Evolutionary conservation across 1,139 yeast genomes (phyloP), one percentile per base, ranked within the genome.

Genomic region (Hanseniaspora uvarum): DNA sequence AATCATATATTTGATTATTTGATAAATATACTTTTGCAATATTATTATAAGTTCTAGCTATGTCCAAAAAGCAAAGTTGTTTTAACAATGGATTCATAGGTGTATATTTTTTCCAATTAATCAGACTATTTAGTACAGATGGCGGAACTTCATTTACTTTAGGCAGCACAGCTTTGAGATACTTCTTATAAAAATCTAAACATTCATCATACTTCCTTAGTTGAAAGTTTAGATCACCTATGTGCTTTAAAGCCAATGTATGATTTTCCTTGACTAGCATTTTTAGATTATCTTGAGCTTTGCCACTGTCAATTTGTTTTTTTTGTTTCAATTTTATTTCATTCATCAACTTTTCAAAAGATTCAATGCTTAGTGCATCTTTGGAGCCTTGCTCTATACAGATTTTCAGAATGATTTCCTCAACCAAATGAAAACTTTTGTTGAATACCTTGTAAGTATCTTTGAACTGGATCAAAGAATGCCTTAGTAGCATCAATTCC

Each of bases 301-400:
- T 26, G 2, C 33, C 24, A 6, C 34, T 38, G n/a, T 28, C 62
- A 58, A 72, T 74, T 58, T 87, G 95, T 4, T 78, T 84, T 12
- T 65, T 63, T 8, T 59, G 51, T 30, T 59, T 62, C 12, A 60
- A 46, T 1, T 57, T 51, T 3, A 62, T 60, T 39, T 67, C 64
- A 23, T 43, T 43, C 47, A 63, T 70, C 30, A 83, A 64, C 0
- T 82, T 80, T 58, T 74, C 84, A 69, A 75, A 87, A 40, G 87
- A 78, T 23, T 88, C 67, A 16, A 86, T 70, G 1, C 92, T 72
- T 28, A 88, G 79, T 1, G 96, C 95, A 66, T 87, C 87, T 58
- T 80, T 77, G 62, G 84, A 78, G 1, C 96, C 96, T 61, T 80
- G 62, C 62, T 86, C 94, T 0, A 95, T 95, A 8, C 95, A 88